Evolutionary conservation across 441 rosid species (phyloP), one percentile per base, ranked within the genome.

Genomic region (Adansonia rubrostipa): DNA sequence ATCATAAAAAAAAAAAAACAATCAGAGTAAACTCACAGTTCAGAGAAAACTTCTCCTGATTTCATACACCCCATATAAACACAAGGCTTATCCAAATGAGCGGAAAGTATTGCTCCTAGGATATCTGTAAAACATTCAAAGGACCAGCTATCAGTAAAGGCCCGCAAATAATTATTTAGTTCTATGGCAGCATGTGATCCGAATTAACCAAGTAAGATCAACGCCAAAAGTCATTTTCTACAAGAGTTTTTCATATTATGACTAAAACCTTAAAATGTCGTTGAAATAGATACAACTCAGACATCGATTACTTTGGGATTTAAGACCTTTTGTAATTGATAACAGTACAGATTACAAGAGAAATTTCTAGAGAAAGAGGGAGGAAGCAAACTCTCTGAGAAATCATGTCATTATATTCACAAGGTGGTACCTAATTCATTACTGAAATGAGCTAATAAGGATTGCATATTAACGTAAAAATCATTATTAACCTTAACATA

Each of bases 401-500:
- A 45, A 19, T 53, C 61, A 24, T 8, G 11, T 47, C 58, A 44
- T 1, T 44, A 77, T 1, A 1, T 28, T 71, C 61, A 44, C 13
- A 13, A 13, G 62, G 50, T 65, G 9, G 63, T 17, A 50, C 1
- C 58, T 71, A 68, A 65, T 77, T 33, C 15, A 45, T 47, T 50
- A 36, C 36, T 22, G 28, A 73, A 77, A 71, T 19, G 68, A 75
- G 66, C 42, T 62, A 77, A 24, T 14, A 58, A 47, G 61, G 73
- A 63, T 54, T 70, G 82, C 97, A 82, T 89, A 86, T 96, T 88
- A 69, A 93, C 85, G 84, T 85, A 92, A 85, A 96, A 91, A 79
- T 92, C 94, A 76, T 96, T 98, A 83, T 89, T 93, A 86, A 92
- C 93, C 89, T 96, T 93, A 71, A 90, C 86, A 81, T 89, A 96